Evolutionary conservation across 306 rosid genomes (phyloP).

Genomic region (Bauhinia variegata): DNA sequence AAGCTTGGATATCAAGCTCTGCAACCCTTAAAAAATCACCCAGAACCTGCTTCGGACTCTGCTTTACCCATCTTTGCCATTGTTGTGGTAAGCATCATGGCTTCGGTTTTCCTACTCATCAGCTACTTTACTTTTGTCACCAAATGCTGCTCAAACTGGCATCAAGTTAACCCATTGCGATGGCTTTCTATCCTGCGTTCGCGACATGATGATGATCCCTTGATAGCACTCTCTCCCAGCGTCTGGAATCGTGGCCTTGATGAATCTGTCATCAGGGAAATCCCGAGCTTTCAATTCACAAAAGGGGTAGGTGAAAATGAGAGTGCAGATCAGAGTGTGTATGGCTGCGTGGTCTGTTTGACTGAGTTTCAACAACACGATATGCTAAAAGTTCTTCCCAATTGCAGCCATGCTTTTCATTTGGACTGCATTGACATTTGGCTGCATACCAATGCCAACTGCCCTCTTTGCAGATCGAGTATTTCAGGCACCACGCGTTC

Average conservation of each 20-base stretch:
- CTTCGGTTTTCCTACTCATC: slow-evolving; percentile 54
- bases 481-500: slow-evolving; percentile 42
- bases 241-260: slow-evolving; percentile 59
- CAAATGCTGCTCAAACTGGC: slow-evolving; percentile 60
- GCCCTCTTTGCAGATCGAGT: slow-evolving; percentile 74
- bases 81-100: slow-evolving; percentile 53
- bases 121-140: slow-evolving; percentile 56
- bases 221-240: slow-evolving; percentile 60
- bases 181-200: slow-evolving; percentile 47
- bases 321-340: slow-evolving; percentile 26
- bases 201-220: slow-evolving; percentile 54
- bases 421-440: slow-evolving; percentile 70
- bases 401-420: slow-evolving; percentile 66
- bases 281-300: slow-evolving; percentile 61
- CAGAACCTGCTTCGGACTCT: slow-evolving; percentile 47
- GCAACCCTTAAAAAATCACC: slow-evolving; percentile 42
- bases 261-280: slow-evolving; percentile 54
- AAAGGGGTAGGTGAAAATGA: slow-evolving; percentile 29
- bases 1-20: slow-evolving; percentile 47
- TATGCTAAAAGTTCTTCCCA: slow-evolving; percentile 54
- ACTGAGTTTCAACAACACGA: slow-evolving; percentile 57
- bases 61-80: slow-evolving; percentile 59
- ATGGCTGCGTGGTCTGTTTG: slow-evolving; percentile 69
- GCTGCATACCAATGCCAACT: slow-evolving; percentile 64
- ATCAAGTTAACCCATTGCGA: slow-evolving; percentile 47